Base-by-base conservation (phyloP, 2,329 filamentous ascomycete species). In the Fusarium sarcochroum region DNA sequence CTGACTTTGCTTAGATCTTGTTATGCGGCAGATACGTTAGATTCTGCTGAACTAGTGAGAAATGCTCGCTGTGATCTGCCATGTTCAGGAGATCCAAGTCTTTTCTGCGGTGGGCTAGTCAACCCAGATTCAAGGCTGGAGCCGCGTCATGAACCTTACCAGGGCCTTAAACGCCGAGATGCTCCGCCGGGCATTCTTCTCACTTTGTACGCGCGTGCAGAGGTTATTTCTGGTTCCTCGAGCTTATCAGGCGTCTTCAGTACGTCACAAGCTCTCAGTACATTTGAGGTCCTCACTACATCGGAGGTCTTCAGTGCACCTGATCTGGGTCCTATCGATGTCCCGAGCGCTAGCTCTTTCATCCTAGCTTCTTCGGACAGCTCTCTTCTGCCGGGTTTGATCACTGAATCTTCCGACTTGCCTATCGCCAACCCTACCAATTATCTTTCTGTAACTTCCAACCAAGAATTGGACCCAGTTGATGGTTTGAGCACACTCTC, bases 71-170 rank as follows among this genome's bases (percentile, higher is more conserved):
- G 66, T 21, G 51, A 71, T 41, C 13, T 57, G 3, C 59, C 41
- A 7, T 71, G 68, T 14, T 66, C 63, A 7, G 68, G 66, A 3
- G 68, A 71, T 5, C 47, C 46, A 23, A 45, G 48, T 5, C 51
- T 71, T 10, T 61, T 61, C 49, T 69, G 66, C 32, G 68, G 68
- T 6, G 66, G 68, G 7, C 7, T 57, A 4, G 13, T 58, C 9
- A 25, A 35, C 25, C 20, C 8, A 7, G 21, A 46, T 2, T 7
- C 20, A 42, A 38, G 7, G 15, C 46, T 32, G 9, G 52, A 25
- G 9, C 47, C 45, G 25, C 59, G 56, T 30, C 37, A 38, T 3
- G 52, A 38, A 4, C 18, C 23, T 13, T 6, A 15, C 15, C 25
- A 13, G n/a, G 20, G 14, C 6, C 7, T 63, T 2, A 23, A 7